These are phyloP conservation scores for Wallacemonas collosoma DNA, from an alignment of 208 protist species.

Conservation along the genomic window DNA sequence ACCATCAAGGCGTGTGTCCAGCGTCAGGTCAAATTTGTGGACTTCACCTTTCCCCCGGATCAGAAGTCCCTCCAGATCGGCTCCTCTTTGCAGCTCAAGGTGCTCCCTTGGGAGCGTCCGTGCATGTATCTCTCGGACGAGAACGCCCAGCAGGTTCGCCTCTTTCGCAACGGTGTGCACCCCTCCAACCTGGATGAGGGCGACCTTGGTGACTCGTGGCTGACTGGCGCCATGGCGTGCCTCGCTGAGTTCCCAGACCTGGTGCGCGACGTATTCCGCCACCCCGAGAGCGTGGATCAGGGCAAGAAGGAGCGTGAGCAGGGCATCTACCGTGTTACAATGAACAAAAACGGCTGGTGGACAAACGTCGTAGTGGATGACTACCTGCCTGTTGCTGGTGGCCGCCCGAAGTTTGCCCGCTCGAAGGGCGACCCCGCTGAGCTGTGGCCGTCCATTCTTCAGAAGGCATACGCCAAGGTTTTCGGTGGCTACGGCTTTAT, in stretches of 20 bases:
- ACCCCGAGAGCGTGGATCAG: slow-evolving; percentile 59
- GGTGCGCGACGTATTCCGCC: slow-evolving; percentile 68
- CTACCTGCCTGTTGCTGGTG: slow-evolving; percentile 73
- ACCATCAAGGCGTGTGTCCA: slow-evolving; percentile 58
- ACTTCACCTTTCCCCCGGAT: slow-evolving; percentile 74
- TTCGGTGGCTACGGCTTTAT: slow-evolving; percentile 83
- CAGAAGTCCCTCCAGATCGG: slow-evolving; percentile 75
- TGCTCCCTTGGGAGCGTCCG: slow-evolving; percentile 80
- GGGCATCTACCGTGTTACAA: slow-evolving; percentile 69
- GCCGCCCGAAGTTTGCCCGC: slow-evolving; percentile 65
- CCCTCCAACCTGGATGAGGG: slow-evolving; percentile 81
- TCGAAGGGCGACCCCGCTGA: slow-evolving; percentile 64
- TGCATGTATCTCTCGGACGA: slow-evolving; percentile 79
- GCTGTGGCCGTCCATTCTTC: slow-evolving; percentile 77
- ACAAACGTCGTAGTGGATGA: slow-evolving; percentile 85
- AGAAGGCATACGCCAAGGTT: slow-evolving; percentile 92
- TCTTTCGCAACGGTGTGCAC: slow-evolving; percentile 78
- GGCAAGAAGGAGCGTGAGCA: slow-evolving; percentile 58
- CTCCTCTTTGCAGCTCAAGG: slow-evolving; percentile 56
- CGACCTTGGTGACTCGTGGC: slow-evolving; percentile 83
- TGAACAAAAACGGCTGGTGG: slow-evolving; percentile 93
- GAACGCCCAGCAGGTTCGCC: slow-evolving; percentile 60
- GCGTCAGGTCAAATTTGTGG: slow-evolving; percentile 70
- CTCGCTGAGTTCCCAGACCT: slow-evolving; percentile 70
- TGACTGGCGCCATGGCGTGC: slow-evolving; percentile 61